These are phyloP conservation scores for Actinomucor elegans DNA, from an alignment of 371 early-diverging fungal genomes.

Conservation along the genomic window DNA sequence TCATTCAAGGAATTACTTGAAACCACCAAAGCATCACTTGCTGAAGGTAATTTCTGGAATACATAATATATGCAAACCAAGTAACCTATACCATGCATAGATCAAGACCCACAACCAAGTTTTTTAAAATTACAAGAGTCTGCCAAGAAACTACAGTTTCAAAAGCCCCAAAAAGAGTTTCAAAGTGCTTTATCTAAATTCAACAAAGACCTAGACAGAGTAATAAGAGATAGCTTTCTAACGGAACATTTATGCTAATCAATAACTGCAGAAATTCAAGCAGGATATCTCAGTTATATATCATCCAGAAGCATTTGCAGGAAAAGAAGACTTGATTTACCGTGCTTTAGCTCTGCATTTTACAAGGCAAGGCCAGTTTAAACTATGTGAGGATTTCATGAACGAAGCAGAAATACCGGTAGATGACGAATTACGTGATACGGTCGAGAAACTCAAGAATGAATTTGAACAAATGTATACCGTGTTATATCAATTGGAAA, in stretches of 20 bases:
- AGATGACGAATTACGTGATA: conserved; percentile 31
- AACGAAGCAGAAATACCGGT: conserved; percentile 41
- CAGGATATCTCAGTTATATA: conserved; percentile 57
- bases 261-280: conserved; percentile 55
- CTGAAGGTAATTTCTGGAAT: conserved; percentile 18
- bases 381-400: conserved; percentile 64
- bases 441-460: conserved; percentile 30
- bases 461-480: conserved; percentile 43
- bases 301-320: conserved; percentile 70
- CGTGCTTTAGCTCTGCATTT: conserved; percentile 75
- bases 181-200: conserved; percentile 63
- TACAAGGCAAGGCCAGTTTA: conserved; percentile 87
- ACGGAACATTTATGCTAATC: neutral
- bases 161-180: conserved; percentile 70
- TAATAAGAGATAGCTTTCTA: conserved; percentile 15
- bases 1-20: conserved; percentile 17
- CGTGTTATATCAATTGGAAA: conserved; percentile 32
- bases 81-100: neutral
- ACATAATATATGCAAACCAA: neutral
- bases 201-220: conserved; percentile 79
- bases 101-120: neutral
- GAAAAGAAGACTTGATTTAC: conserved; percentile 59
- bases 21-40: conserved; percentile 21
- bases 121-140: conserved; percentile 18
- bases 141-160: conserved; percentile 27